Base-by-base conservation (phyloP, 2,329 filamentous ascomycete genomes). In the Aspergillus vadensis region DNA sequence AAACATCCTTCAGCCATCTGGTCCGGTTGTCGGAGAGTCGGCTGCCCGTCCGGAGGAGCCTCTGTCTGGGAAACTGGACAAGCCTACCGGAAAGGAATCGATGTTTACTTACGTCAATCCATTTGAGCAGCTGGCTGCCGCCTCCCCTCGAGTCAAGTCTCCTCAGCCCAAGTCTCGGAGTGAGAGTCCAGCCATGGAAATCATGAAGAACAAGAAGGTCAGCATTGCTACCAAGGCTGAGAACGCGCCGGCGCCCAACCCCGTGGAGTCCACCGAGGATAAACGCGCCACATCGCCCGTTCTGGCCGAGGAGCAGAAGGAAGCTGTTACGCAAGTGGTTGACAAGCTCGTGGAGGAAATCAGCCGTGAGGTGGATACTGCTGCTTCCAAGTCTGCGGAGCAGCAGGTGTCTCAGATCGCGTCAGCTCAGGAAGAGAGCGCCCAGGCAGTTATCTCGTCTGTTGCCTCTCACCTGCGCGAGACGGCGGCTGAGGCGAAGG, bases 101-200 rank as follows among this genome's bases (percentile, higher is more conserved):
- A 80, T 88, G 57, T 91, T 91, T 73, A 90, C 83, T 27, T 90
- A 91, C 75, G 82, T 87, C 68, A 91, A 91, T 68, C 88, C 88
- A 1, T 91, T 91, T 68, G 88, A 91, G 60, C 83, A 89, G 69
- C 78, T 91, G 63, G 84, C 86, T 59, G 86, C 87, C 47, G 86
- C 86, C 2, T 89, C 87, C 63, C 86, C 87, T 39, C 83, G 85
- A 55, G 86, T 85, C 64, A 79, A 78, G 57, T 83, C 83, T 25
- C 81, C 84, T n/a, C 82, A 82, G 67, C 71, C 72, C 36, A 72
- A 74, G 53, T 69, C 74, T 57, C 74, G 79, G 75, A 70, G 75
- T 68, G 66, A 74, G 73, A 67, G 79, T 78, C 69, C 78, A 6
- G 74, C 72, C 43, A 70, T 74, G 23, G 74, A 75, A 52, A 58